A percentile compares a stretch with the other conserved stretches of the same genome.
Evolutionary conservation across 495 filamentous ascomycete genomes (phyloP).

Genomic region (Penicillium maclennaniae): DNA sequence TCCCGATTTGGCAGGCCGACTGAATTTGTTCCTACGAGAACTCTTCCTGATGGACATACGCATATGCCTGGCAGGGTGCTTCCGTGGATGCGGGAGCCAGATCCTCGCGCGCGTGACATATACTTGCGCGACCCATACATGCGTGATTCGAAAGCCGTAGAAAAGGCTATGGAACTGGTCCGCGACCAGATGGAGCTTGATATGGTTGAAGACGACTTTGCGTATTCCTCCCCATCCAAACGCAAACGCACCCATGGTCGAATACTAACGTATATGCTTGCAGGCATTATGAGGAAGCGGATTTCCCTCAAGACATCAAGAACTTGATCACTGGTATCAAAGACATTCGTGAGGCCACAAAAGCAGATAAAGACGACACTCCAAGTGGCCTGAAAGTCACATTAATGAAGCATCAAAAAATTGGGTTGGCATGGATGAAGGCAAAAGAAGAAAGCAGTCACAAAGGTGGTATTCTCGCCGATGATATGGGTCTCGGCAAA

Average conservation of each 20-base stretch:
- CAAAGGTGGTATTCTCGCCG: constrained; percentile 81
- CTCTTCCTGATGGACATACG: neutral
- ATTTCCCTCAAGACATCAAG: constrained; percentile 57
- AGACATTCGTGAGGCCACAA: constrained; percentile 65
- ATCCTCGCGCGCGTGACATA: neutral
- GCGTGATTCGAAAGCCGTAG: neutral
- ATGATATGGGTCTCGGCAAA: constrained; percentile 96
- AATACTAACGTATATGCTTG: constrained; percentile 2
- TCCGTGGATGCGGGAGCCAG: constrained; percentile 12
- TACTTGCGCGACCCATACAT: neutral
- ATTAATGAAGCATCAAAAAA: constrained; percentile 78
- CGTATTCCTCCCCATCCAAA: constrained; percentile 10
- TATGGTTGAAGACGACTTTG: constrained; percentile 19
- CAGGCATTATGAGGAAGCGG: constrained; percentile 20
- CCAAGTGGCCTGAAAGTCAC: constrained; percentile 66
- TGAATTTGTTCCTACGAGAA: neutral
- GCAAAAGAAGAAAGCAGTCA: constrained; percentile 72
- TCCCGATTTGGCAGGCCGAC: constrained; percentile 2
- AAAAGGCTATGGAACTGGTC: constrained; percentile 13
- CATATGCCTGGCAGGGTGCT: constrained; percentile 1
- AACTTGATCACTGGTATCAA: constrained; percentile 67
- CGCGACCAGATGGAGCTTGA: constrained; percentile 16
- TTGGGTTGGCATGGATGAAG: constrained; percentile 80
- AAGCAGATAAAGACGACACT: constrained; percentile 64
- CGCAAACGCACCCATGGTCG: neutral